phyloP scores from a whole-genome alignment of 768 basidiomycete genomes.

The Amanita fuliginea region DNA sequence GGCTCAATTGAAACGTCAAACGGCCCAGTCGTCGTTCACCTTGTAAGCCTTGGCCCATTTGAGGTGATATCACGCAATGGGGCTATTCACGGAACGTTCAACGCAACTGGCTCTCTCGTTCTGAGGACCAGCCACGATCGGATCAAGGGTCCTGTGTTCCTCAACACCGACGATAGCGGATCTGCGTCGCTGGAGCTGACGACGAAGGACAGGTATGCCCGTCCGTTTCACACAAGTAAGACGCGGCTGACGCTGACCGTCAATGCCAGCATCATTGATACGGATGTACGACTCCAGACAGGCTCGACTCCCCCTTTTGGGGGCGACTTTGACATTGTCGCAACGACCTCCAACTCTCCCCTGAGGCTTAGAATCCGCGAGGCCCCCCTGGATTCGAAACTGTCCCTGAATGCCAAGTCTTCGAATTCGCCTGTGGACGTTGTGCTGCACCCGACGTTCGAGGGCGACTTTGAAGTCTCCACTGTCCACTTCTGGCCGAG shows the following conservation, averaged over 20 bases:
- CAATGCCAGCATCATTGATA: not conserved
- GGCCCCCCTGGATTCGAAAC: slow-evolving; percentile 22
- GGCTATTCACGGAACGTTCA: slow-evolving; percentile 36
- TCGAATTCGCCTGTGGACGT: slow-evolving; percentile 24
- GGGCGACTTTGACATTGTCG: slow-evolving; percentile 20
- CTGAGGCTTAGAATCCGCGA: slow-evolving; percentile 18
- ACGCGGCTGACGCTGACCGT: slow-evolving; percentile 7
- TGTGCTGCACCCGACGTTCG: slow-evolving; percentile 22
- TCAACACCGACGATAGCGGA: slow-evolving; percentile 20
- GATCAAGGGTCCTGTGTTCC: slow-evolving; percentile 26
- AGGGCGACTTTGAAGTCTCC: slow-evolving; percentile 22
- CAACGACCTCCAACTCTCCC: slow-evolving; percentile 22
- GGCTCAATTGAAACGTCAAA: slow-evolving; percentile 26
- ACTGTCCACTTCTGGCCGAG: slow-evolving; percentile 6
- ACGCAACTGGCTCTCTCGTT: slow-evolving; percentile 17
- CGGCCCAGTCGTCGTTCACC: slow-evolving; percentile 32
- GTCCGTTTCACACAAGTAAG: slow-evolving; percentile 1
- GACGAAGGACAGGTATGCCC: slow-evolving; percentile 28
- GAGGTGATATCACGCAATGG: slow-evolving; percentile 26
- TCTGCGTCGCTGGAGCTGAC: slow-evolving; percentile 16
- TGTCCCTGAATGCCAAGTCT: slow-evolving; percentile 18
- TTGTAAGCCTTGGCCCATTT: slow-evolving; percentile 22
- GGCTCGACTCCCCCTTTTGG: slow-evolving; percentile 2
- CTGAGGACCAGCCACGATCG: slow-evolving; percentile 30
- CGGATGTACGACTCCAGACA: not conserved